These are phyloP conservation scores for Suillus subalutaceus DNA, from an alignment of 768 basidiomycete genomes.

Conservation along the genomic window DNA sequence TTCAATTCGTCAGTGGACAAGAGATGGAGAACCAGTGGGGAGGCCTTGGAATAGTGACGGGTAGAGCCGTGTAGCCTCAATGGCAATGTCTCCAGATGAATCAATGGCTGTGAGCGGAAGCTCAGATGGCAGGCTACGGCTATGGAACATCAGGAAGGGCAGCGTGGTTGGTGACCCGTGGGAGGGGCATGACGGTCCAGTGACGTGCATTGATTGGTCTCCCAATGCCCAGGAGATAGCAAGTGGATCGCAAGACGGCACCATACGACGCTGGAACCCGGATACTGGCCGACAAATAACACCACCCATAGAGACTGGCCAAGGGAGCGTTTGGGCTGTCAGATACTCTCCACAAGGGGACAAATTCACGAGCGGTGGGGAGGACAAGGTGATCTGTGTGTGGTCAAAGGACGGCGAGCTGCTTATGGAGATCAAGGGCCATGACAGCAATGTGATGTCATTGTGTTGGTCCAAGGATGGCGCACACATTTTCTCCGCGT, in stretches of 20 bases:
- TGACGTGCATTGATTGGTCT: constrained; percentile 16
- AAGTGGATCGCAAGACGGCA: constrained; percentile 15
- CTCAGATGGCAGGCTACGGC: background rate
- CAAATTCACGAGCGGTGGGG: background rate
- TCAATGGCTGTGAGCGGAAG: background rate
- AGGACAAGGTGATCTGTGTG: background rate
- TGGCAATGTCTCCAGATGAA: background rate
- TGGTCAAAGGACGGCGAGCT: background rate
- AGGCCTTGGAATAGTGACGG: background rate
- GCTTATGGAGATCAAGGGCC: background rate
- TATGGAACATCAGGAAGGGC: background rate
- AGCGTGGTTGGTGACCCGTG: background rate
- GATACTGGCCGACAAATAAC: constrained; percentile 2
- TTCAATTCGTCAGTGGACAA: background rate
- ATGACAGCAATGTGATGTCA: rapidly evolving
- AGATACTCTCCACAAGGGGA: background rate
- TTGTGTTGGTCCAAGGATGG: background rate
- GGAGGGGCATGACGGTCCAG: constrained; percentile 2
- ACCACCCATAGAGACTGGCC: background rate
- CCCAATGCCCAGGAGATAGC: constrained; percentile 16
- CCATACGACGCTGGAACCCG: constrained; percentile 19
- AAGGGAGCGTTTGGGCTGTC: background rate
- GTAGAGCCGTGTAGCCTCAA: background rate
- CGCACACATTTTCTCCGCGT: background rate
- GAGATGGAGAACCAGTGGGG: background rate